phyloP scores from a whole-genome alignment of 163 green algal species.

The Volvox carteri region DNA sequence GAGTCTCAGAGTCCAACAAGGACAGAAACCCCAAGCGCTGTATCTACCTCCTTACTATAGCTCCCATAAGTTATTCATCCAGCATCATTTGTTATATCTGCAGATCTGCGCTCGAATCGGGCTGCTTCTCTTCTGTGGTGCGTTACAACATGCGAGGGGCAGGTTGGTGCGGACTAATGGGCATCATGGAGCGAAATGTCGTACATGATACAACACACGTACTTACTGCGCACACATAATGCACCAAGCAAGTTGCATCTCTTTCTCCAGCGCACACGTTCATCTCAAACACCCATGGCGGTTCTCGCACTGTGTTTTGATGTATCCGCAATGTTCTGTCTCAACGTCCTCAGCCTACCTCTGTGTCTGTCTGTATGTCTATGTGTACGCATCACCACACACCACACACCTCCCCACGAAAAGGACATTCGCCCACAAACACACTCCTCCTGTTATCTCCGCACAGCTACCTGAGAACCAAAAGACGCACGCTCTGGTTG shows the following conservation, averaged over 20 bases:
- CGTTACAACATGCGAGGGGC: constrained; percentile 56
- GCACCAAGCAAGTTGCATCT: not conserved
- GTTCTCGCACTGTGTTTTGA: not conserved
- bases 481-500: not conserved
- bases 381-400: not conserved
- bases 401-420: no score
- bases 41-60: not conserved
- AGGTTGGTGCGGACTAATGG: not conserved
- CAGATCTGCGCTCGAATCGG: not conserved
- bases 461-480: not conserved
- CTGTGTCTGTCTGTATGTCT: not conserved
- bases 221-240: not conserved
- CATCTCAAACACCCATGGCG: not conserved
- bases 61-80: not conserved
- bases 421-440: not conserved
- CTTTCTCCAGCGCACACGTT: not conserved
- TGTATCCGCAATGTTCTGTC: not conserved
- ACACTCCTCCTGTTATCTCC: not conserved
- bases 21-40: no score
- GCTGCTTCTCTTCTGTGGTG: constrained; percentile 23
- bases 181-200: not conserved
- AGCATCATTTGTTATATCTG: not conserved
- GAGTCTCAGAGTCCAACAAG: not conserved
- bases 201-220: not conserved
- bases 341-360: not conserved